A percentile compares a stretch with the other conserved stretches of the same genome.
Evolutionary conservation across 805 yeast genomes (phyloP).

Genomic region (Yamadazyma tumulicola): DNA sequence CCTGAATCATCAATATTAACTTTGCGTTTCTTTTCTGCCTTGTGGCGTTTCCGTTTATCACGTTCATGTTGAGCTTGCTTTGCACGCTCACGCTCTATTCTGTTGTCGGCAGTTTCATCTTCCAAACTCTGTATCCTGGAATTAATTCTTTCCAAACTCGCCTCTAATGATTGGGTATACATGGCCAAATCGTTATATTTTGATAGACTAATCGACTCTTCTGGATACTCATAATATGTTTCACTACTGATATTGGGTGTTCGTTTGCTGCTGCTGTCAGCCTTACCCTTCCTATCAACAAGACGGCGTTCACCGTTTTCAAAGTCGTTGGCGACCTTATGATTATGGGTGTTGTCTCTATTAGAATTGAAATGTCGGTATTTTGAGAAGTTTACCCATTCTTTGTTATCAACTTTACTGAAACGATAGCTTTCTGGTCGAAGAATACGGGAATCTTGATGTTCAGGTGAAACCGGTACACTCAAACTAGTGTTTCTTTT

Average conservation of each 20-base stretch:
- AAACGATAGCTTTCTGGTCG: neutral
- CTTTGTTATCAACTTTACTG: neutral
- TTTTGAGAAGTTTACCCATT: no score
- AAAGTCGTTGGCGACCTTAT: neutral
- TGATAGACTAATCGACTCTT: conserved; percentile 22
- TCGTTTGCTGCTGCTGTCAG: neutral
- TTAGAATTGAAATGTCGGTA: neutral
- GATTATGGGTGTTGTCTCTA: neutral
- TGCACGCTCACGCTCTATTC: conserved; percentile 13
- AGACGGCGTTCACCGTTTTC: neutral
- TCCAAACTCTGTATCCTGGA: conserved; percentile 24
- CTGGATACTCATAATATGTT: conserved; percentile 7
- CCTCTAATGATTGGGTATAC: conserved; percentile 31
- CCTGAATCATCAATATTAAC: conserved; percentile 2
- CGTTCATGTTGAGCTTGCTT: conserved; percentile 10
- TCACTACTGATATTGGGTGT: neutral
- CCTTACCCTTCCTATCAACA: no score
- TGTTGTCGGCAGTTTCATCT: conserved; percentile 18
- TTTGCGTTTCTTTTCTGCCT: neutral
- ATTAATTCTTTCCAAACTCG: conserved; percentile 23
- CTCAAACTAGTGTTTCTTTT: neutral
- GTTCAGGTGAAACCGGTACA: neutral
- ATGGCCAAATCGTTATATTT: conserved; percentile 33
- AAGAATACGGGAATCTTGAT: no score
- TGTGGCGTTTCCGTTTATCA: conserved; percentile 6